These are phyloP conservation scores for Mercurialis annua DNA, from an alignment of 345 rosid genomes.

Conservation along the genomic window DNA sequence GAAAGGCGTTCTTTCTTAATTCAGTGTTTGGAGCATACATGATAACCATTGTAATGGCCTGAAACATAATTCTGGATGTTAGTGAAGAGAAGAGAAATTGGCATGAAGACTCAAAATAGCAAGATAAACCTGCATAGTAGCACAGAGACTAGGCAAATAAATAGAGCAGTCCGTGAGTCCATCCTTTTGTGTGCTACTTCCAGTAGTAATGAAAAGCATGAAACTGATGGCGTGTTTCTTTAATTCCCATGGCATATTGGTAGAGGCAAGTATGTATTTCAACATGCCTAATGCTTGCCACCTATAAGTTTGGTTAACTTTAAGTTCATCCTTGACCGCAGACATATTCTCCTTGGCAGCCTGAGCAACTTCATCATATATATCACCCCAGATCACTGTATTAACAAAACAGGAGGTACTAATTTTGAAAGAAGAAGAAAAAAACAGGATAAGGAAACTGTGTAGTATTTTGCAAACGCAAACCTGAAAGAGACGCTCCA, in stretches of 20 bases:
- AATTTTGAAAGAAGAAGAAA: background rate
- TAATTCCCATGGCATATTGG: slow-evolving; percentile 58
- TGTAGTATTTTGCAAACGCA: slow-evolving; percentile 18
- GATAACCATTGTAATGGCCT: slow-evolving; percentile 56
- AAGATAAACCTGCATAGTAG: slow-evolving; percentile 60
- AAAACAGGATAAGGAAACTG: slow-evolving; percentile 9
- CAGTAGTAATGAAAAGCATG: slow-evolving; percentile 55
- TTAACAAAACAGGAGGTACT: slow-evolving; percentile 5
- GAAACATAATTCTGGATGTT: slow-evolving; percentile 8
- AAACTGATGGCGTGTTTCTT: slow-evolving; percentile 62
- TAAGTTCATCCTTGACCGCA: slow-evolving; percentile 49
- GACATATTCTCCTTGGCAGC: slow-evolving; percentile 44
- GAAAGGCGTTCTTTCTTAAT: slow-evolving; percentile 11
- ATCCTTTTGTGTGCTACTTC: slow-evolving; percentile 31
- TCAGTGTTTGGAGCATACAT: slow-evolving; percentile 41
- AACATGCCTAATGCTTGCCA: slow-evolving; percentile 84
- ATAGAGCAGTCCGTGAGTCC: slow-evolving; percentile 45
- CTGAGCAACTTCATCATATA: slow-evolving; percentile 44
- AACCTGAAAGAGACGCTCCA: slow-evolving; percentile 81
- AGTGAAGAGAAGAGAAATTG: slow-evolving; percentile 5
- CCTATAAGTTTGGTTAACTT: slow-evolving; percentile 47
- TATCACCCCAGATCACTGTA: slow-evolving; percentile 66
- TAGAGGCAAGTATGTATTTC: slow-evolving; percentile 55
- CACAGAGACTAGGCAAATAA: slow-evolving; percentile 54
- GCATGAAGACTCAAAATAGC: slow-evolving; percentile 14